phyloP scores from a whole-genome alignment of 768 basidiomycete species.

The Leccinum ochraceum region DNA sequence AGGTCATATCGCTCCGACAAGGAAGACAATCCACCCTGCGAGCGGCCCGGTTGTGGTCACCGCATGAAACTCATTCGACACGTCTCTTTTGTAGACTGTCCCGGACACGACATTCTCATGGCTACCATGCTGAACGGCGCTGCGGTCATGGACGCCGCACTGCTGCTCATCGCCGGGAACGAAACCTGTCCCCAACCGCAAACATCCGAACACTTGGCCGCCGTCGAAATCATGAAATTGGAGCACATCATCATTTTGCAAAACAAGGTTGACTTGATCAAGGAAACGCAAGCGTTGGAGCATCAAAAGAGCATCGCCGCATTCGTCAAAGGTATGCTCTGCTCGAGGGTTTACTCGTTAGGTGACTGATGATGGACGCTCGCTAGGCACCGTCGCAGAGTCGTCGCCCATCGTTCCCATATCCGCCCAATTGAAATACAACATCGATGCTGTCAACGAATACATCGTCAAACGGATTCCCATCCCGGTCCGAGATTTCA shows the following conservation, averaged over 20 bases:
- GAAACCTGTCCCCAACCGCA: constrained; percentile 99
- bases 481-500: constrained; percentile 91
- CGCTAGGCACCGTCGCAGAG: constrained; percentile 92
- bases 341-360: neutral
- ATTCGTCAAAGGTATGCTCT: constrained; percentile 83
- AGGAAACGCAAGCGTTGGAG: constrained; percentile 90
- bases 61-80: constrained; percentile 79
- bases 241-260: constrained; percentile 97
- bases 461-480: constrained; percentile 98
- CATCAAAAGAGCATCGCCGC: constrained; percentile 95
- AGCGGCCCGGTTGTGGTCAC: constrained; percentile 87
- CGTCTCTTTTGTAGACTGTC: constrained; percentile 98
- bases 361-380: neutral
- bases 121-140: constrained; percentile 98
- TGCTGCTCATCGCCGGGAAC: constrained; percentile 94
- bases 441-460: constrained; percentile 98
- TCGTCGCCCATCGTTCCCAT: constrained; percentile 98
- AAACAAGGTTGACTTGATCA: constrained; percentile 98
- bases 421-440: constrained; percentile 98
- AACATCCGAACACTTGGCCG: constrained; percentile 97
- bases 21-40: constrained; percentile 91
- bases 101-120: constrained; percentile 99
- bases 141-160: constrained; percentile 98
- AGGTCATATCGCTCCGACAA: constrained; percentile 92
- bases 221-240: constrained; percentile 99